Conservation (phyloP, 306 rosid genomes). For the Castanea crenata region DNA sequence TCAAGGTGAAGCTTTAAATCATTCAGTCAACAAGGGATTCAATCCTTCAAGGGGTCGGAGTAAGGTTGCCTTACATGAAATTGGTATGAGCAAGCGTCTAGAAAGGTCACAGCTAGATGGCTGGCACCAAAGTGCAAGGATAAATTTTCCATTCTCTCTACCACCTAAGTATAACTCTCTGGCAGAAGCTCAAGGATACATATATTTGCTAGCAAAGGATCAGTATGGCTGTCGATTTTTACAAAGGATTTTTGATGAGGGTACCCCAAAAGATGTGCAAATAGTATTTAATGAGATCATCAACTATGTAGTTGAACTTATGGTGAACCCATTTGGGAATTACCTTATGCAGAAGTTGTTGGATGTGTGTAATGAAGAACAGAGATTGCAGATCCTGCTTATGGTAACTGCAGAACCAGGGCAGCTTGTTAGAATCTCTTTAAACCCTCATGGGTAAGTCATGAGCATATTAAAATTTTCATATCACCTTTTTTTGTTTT, state of each 20-base stretch:
- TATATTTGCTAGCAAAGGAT: conserved; percentile 47
- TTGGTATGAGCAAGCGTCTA: conserved; percentile 25
- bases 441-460: conserved; percentile 58
- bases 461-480: conserved; percentile 7
- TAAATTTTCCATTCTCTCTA: conserved; percentile 17
- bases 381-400: conserved; percentile 42
- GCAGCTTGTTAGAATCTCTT: conserved; percentile 53
- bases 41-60: conserved; percentile 29
- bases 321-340: conserved; percentile 59
- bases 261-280: conserved; percentile 36
- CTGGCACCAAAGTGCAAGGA: conserved; percentile 18
- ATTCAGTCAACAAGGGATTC: conserved; percentile 23
- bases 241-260: conserved; percentile 45
- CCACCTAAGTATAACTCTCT: conserved; percentile 35
- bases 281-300: conserved; percentile 49
- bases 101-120: conserved; percentile 28
- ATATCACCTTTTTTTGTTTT: background rate
- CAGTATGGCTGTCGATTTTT: conserved; percentile 57
- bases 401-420: conserved; percentile 41
- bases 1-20: conserved; percentile 51
- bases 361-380: conserved; percentile 57
- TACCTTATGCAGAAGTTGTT: conserved; percentile 60
- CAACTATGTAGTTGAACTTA: conserved; percentile 49
- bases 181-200: conserved; percentile 35
- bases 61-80: conserved; percentile 29